Base-by-base conservation (phyloP, 2,329 filamentous ascomycete genomes). In the Microascus cirrosus region DNA sequence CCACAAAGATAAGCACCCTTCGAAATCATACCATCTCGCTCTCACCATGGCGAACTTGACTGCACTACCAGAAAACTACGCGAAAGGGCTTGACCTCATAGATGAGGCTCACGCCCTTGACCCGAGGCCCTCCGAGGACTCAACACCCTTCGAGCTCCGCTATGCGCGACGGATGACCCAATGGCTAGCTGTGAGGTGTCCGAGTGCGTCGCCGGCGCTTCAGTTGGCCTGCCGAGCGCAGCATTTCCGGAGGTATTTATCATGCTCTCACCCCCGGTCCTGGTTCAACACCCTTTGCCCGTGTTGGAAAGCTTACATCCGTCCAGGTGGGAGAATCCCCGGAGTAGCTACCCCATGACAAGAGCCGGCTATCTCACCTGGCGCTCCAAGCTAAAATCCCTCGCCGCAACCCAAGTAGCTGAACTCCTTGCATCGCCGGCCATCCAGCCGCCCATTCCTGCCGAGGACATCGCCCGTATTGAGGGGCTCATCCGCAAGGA, bases 171-270 rank as follows among this genome's bases (percentile, higher is more conserved):
- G 90, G 70, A 92, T 92, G 86, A 90, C 86, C 55, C 72, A 75
- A 35, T 94, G 88, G 78, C 84, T 95, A 35, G 68, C 75, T 10
- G 72, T 78, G 18, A 82, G 84, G 61, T 71, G 73, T 10, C 83
- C 88, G 0, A 63, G 75, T 32, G 84, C 89, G 1, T 83, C 86
- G 1, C 84, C 85, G 1, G 71, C 81, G 25, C 77, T 95, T 57
- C 83, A 83, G 61, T 77, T 94, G 53, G 90, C 90, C 20, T 87
- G 91, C 63, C 85, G 89, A 62, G 90, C 89, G 12, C 90, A 95
- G 70, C 90, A 95, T 70, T 89, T 95, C 65, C 82, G 85, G 57
- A 84, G 89, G 72, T 80, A 62, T 54, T 52, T 45, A 45, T 15
- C 54, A 3, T 36, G 13, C 28, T 32, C 48, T 34, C 34, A 35